Base-by-base conservation (phyloP, 78 protist genomes). In the Thecamonas trahens region DNA sequence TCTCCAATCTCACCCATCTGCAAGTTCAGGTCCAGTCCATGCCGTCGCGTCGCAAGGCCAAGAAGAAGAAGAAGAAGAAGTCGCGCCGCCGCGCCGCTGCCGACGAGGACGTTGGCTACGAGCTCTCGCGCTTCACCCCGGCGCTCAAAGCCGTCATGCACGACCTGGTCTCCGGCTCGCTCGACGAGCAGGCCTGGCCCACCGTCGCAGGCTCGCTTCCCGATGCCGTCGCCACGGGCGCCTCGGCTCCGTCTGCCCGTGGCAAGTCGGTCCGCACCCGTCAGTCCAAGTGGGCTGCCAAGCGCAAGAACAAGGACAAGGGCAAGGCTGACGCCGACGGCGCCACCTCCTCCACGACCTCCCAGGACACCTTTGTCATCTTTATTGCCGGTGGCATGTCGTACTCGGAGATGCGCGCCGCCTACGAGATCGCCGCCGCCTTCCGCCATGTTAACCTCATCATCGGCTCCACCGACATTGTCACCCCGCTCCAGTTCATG, bases 351-450 rank as follows among this genome's bases (percentile, higher is more conserved):
- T 15, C 15, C 28, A 47, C 13, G 52, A 47, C 52, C n/a, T n/a
- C n/a, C n/a, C n/a, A n/a, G n/a, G n/a, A n/a, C 24, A 60, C 65
- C 59, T 34, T 81, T 8, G 67, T 85, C 49, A 35, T 85, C 35
- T 85, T 77, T 26, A 63, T 85, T 0, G 58, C 70, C 29, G 91
- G 91, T 59, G 91, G 91, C 58, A 71, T 80, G 79, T 62, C 84
- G 1, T 71, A 58, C 66, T 74, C 83, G 0, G 91, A 86, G 64
- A 79, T 80, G 82, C 49, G 91, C 28, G 49, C 81, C 17, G 81
- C 74, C 55, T 76, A 80, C 65, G 91, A 86, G 39, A 28, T 86
- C 11, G 32, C 81, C 13, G 34, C 34, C 54, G 45, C 38, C 13
- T 13, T 15, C 55, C 34, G 40, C 70, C 57, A 31, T 17, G n/a